These are phyloP conservation scores for Spathaspora sp. DNA, from an alignment of 1,139 yeast genomes.

Conservation along the genomic window DNA sequence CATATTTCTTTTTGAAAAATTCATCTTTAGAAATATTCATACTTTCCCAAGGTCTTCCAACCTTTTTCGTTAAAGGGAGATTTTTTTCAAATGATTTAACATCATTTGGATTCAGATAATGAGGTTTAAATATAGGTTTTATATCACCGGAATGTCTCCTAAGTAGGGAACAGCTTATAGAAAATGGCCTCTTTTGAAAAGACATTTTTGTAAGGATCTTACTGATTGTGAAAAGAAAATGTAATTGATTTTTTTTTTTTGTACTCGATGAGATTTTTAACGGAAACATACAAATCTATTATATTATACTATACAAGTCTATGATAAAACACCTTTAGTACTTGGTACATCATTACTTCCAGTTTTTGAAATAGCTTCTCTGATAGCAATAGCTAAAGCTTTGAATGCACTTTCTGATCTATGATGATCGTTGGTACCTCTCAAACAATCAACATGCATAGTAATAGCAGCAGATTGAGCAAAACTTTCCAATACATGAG, in stretches of 20 bases:
- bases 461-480: constrained; percentile 91
- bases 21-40: constrained; percentile 39
- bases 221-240: not conserved
- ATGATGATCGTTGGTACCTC: constrained; percentile 96
- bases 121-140: constrained; percentile 1
- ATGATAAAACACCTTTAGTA: constrained; percentile 88
- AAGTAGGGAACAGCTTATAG: not conserved
- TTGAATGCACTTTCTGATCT: constrained; percentile 95
- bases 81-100: constrained; percentile 15
- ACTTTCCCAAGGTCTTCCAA: constrained; percentile 39
- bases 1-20: constrained; percentile 41
- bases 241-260: not conserved
- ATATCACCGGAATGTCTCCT: not conserved
- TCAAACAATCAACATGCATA: constrained; percentile 86
- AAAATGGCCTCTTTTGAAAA: not conserved
- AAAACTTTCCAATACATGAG: constrained; percentile 91
- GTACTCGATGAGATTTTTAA: constrained; percentile 1
- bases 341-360: constrained; percentile 93
- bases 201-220: not conserved
- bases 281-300: too few species aligned
- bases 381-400: constrained; percentile 89
- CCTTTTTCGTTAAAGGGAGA: constrained; percentile 8
- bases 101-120: constrained; percentile 6
- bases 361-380: constrained; percentile 78
- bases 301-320: constrained; percentile 4